Percentiles rank a stretch among this genome's conserved stretches.
Conservation (phyloP, 176 grass and related monocot genomes). For the Avena sativa region DNA sequence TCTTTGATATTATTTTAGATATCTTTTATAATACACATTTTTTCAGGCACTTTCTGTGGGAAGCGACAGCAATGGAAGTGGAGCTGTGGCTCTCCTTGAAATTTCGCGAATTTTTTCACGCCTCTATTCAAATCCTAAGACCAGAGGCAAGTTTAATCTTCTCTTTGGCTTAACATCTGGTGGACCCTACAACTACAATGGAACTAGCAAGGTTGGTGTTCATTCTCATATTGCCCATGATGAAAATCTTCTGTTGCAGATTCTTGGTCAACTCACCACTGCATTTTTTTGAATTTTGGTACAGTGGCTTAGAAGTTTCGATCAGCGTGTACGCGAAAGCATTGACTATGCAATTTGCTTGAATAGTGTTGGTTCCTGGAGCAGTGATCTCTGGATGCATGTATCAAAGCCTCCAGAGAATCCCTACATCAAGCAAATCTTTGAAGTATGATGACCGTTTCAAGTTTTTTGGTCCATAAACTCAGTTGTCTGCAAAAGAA, state of each 20-base stretch:
- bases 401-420: conserved; percentile 99
- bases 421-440: conserved; percentile 91
- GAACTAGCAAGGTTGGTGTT: conserved; percentile 76
- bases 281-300: conserved; percentile 24
- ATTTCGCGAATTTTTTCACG: conserved; percentile 89
- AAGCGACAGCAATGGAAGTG: conserved; percentile 97
- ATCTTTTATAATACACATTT: conserved; percentile 39
- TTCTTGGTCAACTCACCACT: conserved; percentile 32
- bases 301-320: conserved; percentile 98
- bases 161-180: conserved; percentile 98
- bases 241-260: conserved; percentile 21
- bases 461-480: conserved; percentile 30
- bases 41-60: conserved; percentile 83
- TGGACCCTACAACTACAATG: conserved; percentile 98
- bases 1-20: conserved; percentile 32
- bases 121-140: conserved; percentile 93
- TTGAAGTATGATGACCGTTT: conserved; percentile 67
- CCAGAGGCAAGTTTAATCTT: conserved; percentile 93
- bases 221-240: conserved; percentile 7
- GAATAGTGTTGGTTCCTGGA: conserved; percentile 93
- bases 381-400: conserved; percentile 91
- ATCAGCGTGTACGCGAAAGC: conserved; percentile 89
- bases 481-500: conserved; percentile 16
- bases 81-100: conserved; percentile 89
- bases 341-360: conserved; percentile 99